phyloP scores from a whole-genome alignment of 768 basidiomycete species.

The Suillus subalutaceus region DNA sequence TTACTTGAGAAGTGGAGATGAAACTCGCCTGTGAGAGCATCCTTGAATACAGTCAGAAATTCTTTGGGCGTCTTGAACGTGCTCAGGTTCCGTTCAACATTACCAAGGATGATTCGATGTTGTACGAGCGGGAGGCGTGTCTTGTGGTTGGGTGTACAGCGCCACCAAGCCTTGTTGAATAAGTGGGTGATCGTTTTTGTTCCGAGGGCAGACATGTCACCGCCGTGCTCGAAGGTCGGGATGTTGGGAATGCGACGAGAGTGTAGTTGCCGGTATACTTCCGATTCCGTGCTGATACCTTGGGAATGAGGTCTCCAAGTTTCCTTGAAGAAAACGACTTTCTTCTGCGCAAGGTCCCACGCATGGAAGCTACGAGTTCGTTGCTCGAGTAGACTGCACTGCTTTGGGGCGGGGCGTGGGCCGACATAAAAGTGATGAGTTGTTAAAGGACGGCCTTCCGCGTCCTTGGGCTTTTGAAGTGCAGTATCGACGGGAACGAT shows the following conservation, averaged over 20 bases:
- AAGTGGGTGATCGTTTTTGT: conserved; percentile 14
- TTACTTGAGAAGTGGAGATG: background rate
- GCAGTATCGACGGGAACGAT: background rate
- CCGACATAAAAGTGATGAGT: background rate
- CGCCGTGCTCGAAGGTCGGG: conserved; percentile 30
- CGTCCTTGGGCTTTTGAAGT: background rate
- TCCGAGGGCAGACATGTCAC: conserved; percentile 26
- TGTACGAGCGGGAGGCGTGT: background rate
- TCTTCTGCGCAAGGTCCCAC: background rate
- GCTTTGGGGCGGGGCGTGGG: background rate
- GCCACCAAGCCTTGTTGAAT: background rate
- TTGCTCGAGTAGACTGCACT: background rate
- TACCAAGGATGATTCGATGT: conserved; percentile 10
- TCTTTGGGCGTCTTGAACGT: background rate
- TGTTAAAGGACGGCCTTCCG: background rate
- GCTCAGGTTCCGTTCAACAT: background rate
- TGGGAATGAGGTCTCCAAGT: conserved; percentile 26
- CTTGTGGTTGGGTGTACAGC: background rate
- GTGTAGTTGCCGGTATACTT: conserved; percentile 23
- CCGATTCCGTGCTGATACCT: conserved; percentile 22
- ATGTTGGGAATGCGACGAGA: conserved; percentile 23
- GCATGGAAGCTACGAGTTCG: background rate
- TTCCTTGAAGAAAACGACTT: conserved; percentile 35
- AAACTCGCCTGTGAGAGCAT: conserved; percentile 7
- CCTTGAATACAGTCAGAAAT: background rate